Evolutionary conservation across 208 protist genomes (phyloP).

Genomic region (Acanthamoeba culbertsoni): DNA sequence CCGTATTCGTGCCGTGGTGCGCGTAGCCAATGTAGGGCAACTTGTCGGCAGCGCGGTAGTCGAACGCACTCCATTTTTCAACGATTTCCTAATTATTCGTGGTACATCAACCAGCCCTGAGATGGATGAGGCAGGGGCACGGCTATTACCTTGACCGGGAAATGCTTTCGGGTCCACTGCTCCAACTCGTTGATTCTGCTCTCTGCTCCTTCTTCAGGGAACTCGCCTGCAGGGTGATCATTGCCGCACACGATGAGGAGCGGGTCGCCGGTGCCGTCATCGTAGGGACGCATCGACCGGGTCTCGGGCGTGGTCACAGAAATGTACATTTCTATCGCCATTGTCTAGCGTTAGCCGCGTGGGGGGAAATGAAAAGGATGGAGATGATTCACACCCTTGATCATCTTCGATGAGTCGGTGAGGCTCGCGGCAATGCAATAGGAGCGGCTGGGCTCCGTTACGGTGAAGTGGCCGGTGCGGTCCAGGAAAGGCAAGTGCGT

Average conservation of each 20-base stretch:
- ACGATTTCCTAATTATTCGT: too few relatives aligned
- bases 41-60: conserved; percentile 4
- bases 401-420: background rate
- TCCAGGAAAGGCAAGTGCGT: conserved; percentile 38
- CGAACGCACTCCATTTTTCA: background rate
- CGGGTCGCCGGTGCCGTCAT: background rate
- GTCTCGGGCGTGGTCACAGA: background rate
- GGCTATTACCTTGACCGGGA: conserved; percentile 50
- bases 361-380: background rate
- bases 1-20: background rate
- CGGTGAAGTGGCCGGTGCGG: conserved; percentile 27
- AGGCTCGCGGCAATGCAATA: background rate
- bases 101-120: too few relatives aligned
- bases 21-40: conserved; percentile 12
- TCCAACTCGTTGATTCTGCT: background rate
- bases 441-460: background rate
- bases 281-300: background rate
- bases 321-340: conserved; percentile 12
- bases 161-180: background rate
- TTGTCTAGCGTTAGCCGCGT: background rate
- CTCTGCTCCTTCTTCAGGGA: background rate
- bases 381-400: background rate
- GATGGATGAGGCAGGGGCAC: too few relatives aligned
- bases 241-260: background rate
- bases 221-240: background rate